Base-by-base conservation (phyloP, 129 eudicot genomes). In the Logfia minima region DNA sequence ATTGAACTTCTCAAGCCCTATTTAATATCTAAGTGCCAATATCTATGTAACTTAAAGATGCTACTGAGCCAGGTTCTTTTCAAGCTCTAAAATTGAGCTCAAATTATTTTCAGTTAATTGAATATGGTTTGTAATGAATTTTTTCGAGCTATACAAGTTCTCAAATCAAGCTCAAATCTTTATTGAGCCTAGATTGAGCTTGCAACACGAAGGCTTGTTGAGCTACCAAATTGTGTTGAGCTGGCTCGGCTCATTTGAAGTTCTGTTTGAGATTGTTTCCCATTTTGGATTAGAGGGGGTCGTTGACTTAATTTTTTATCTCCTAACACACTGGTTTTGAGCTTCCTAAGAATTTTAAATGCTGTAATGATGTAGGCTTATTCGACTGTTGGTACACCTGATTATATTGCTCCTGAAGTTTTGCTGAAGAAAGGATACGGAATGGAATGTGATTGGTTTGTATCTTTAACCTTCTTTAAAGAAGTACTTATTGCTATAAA, bases 371-470 rank as follows among this genome's bases (percentile, higher is more conserved):
- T 90, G 74, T 66, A 94, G 98, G 98, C 98, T 59, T 94, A 94
- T 85, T 94, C 98, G 19, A 94, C 98, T 65, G 98, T 94, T 78
- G 98, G 98, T 19, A 94, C 98, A 58, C 98, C 98, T 83, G 98
- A 94, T 82, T 93, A 93, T 82, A 93, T 93, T 75, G 98, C 98
- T 77, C 98, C 98, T 56, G 98, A 93, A 84, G 98, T 93, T 63
- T 79, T 93, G 77, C 88, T 93, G 81, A 93, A 93, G 86, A 93
- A 89, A 83, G 98, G 98, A 77, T 94, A 94, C 71, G 98, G 97
- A 78, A 91, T 91, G 96, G 99, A 94, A 81, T 94, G 99, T 61
- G 99, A 94, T 85, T 94, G 99, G 99, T 94, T 78, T 67, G 94
- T 84, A 77, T 85, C 77, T 75, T 78, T 55, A 39, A 28, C 53